A percentile compares a stretch with the other conserved stretches of the same genome.
These are phyloP conservation scores for Alternaria atra DNA, from an alignment of 2,329 filamentous ascomycete species.

Conservation along the genomic window DNA sequence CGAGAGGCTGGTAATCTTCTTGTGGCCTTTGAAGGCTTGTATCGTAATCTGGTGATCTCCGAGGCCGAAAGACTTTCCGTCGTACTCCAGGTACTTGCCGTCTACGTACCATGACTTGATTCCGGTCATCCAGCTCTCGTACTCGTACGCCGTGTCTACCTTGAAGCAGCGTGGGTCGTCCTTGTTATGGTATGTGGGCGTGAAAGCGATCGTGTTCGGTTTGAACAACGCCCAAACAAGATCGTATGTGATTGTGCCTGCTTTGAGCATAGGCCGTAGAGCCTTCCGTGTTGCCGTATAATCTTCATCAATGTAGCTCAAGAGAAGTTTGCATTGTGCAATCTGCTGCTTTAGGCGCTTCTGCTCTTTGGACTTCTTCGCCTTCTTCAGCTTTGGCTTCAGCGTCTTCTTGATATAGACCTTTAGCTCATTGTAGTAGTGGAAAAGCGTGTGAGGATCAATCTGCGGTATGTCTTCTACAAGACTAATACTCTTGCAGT, in stretches of 20 bases:
- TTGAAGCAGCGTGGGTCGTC: constrained; percentile 86
- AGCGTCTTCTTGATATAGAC: constrained; percentile 68
- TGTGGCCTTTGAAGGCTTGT: constrained; percentile 77
- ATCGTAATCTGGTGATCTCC: constrained; percentile 76
- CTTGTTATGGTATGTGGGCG: constrained; percentile 76
- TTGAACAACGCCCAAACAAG: constrained; percentile 90
- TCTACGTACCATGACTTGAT: constrained; percentile 81
- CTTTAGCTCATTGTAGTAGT: constrained; percentile 81
- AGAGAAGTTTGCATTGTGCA: constrained; percentile 74
- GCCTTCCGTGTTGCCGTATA: constrained; percentile 81
- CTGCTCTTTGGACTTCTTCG: constrained; percentile 68
- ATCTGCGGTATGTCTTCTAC: constrained; percentile 79
- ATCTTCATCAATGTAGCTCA: constrained; percentile 82
- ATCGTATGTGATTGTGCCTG: constrained; percentile 87
- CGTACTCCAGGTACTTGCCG: constrained; percentile 83
- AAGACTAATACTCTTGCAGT: constrained; percentile 78
- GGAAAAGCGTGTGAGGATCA: constrained; percentile 59
- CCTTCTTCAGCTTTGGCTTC: constrained; percentile 65
- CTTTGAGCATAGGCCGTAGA: constrained; percentile 80
- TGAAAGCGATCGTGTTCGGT: constrained; percentile 80
- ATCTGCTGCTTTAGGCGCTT: constrained; percentile 68
- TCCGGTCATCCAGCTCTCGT: constrained; percentile 69
- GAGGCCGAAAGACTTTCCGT: constrained; percentile 85
- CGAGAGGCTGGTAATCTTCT: constrained; percentile 80
- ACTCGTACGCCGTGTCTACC: constrained; percentile 77